phyloP scores from a whole-genome alignment of 176 grass and related monocot genomes.

The Aegilops tauschii region DNA sequence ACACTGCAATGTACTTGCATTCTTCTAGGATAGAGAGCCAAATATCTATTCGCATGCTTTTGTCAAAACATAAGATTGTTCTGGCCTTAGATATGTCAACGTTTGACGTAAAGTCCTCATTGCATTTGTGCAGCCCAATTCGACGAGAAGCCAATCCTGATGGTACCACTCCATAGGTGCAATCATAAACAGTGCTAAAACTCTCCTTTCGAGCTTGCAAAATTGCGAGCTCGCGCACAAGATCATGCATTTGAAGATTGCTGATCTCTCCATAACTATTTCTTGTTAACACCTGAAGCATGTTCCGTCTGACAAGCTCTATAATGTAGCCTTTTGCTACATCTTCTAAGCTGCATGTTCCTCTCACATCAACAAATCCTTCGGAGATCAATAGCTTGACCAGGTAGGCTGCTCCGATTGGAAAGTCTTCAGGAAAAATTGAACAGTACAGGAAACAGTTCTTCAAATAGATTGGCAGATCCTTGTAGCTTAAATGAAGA shows the following conservation, averaged over 20 bases:
- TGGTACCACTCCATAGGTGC: not conserved
- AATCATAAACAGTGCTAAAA: conserved; percentile 2
- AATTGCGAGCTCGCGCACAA: conserved; percentile 43
- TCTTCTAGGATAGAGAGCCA: not conserved
- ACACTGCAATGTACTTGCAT: conserved; percentile 28
- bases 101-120: not conserved
- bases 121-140: not conserved
- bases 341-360: conserved; percentile 44
- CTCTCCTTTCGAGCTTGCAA: conserved; percentile 20
- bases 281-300: conserved; percentile 30
- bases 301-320: conserved; percentile 33
- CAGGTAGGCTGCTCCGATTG: not conserved
- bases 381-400: conserved; percentile 45
- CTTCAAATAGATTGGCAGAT: conserved; percentile 39
- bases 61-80: conserved; percentile 41
- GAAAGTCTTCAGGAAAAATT: conserved; percentile 50
- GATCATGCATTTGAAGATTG: conserved; percentile 41
- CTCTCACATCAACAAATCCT: conserved; percentile 43
- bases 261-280: conserved; percentile 31
- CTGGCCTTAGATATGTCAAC: conserved; percentile 1
- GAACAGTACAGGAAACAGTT: conserved; percentile 48
- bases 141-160: not conserved
- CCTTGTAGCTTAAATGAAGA: conserved; percentile 45
- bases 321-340: conserved; percentile 39
- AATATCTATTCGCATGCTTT: not conserved